Base-by-base conservation (phyloP, 495 filamentous ascomycete species). In the Hapsidospora chrysogenum region DNA sequence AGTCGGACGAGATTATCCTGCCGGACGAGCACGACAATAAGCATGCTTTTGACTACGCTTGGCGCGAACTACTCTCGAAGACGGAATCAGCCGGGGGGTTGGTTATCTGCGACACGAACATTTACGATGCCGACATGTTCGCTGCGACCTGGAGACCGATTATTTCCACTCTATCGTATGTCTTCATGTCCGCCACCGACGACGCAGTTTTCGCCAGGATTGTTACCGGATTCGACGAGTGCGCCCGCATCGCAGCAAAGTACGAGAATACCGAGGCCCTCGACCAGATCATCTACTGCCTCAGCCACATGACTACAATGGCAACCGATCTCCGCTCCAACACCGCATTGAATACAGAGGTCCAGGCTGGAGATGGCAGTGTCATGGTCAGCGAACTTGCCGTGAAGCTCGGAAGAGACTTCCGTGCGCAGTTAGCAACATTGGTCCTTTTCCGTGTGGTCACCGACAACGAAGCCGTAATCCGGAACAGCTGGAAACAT, bases 361-460 rank as follows among this genome's bases (percentile, higher is more conserved):
- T 99, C 9, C 86, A 96, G 51, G 85, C 75, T 29, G 85, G 76
- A 0, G 76, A 84, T 45, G 86, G 80, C 52, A 93, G 78, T 45
- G 84, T 99, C 18, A 99, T 99, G 89, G 89, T 99, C 46, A 96
- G 89, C 51, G 87, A 99, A 63, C 67, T 94, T 36, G 89, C 89
- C 35, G 89, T 99, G 43, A 86, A 86, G 49, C 93, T 99, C 58
- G 89, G 89, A 17, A 67, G 87, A 38, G 87, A 99, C 48, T 84
- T 86, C 52, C 78, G 84, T 48, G 87, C 86, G 21, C 86, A 96
- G 52, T 57, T 96, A 37, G 92, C 92, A 17, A 92, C 85, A 27
- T 74, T 95, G 34, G 84, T 96, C 21, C 59, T 99, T 29, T 99
- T 96, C 64, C 71, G 83, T 26, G 80, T 99, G 27, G 70, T 95